A percentile compares a stretch with the other conserved stretches of the same genome.
Conservation (phyloP, 352 stramenopile genomes). For the Phytophthora hibernalis region DNA sequence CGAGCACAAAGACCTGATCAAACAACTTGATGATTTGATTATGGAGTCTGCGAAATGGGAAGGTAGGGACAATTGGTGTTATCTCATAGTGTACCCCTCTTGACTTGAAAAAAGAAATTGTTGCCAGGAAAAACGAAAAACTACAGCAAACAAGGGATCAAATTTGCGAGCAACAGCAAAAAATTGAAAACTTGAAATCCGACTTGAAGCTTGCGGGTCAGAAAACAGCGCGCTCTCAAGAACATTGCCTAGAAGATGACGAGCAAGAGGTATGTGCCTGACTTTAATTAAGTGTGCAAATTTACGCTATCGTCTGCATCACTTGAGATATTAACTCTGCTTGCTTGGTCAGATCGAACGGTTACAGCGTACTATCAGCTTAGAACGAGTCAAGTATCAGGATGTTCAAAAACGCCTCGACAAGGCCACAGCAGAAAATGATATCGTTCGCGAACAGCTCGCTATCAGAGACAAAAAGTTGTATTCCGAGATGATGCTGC, state of each 20-base stretch:
- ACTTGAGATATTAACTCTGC: neutral
- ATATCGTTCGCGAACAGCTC: constrained; percentile 27
- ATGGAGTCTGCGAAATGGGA: constrained; percentile 37
- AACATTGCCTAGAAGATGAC: constrained; percentile 32
- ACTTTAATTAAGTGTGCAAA: too few species aligned
- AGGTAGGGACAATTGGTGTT: constrained; percentile 21
- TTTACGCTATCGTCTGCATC: neutral
- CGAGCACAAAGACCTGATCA: constrained; percentile 14
- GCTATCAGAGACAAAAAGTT: constrained; percentile 5
- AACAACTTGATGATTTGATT: constrained; percentile 36
- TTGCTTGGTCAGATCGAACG: constrained; percentile 26
- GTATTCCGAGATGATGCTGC: neutral
- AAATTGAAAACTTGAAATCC: constrained; percentile 65
- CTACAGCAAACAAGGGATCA: constrained; percentile 54
- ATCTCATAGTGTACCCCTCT: constrained; percentile 1
- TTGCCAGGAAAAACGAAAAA: constrained; percentile 49
- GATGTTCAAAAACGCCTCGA: constrained; percentile 19
- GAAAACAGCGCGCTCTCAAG: constrained; percentile 5
- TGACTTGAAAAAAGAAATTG: constrained; percentile 32
- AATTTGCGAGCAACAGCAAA: constrained; percentile 65
- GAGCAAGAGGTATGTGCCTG: constrained; percentile 58
- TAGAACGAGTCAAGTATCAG: constrained; percentile 17
- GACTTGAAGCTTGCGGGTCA: constrained; percentile 43
- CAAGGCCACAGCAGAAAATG: constrained; percentile 25
- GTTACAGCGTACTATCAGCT: constrained; percentile 28